Base-by-base conservation (phyloP, 2,329 filamentous ascomycete genomes). In the Cercospora sp. region DNA sequence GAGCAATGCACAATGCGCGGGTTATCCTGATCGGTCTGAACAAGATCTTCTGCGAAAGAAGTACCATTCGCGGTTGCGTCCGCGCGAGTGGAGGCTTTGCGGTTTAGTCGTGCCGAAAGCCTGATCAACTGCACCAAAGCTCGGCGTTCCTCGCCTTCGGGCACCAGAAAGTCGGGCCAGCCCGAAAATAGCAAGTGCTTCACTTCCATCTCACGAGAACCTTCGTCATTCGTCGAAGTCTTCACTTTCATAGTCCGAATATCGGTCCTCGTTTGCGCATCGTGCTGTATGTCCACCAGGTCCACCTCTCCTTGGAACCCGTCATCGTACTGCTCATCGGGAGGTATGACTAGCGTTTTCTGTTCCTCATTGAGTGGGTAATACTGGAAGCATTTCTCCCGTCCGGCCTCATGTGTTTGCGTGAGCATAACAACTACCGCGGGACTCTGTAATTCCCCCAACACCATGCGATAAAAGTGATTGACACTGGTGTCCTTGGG, bases 381-480 rank as follows among this genome's bases (percentile, higher is more conserved):
- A 80, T 99, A 99, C 55, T 90, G 91, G 72, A 87, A 92, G 80
- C 94, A 98, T 80, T 97, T 97, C 79, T 96, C 88, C 75, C 87
- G 83, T 67, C 87, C 86, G 34, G 86, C 85, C 80, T 98, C 94
- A 76, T 91, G 86, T 28, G 93, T 94, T 77, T 93, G 92, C 2
- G 94, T 99, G 70, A 99, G 87, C 92, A 98, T 97, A 66, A 98
- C 90, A 63, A 98, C 90, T 66, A 98, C 92, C 1, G 89, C 93
- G 1, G 81, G 79, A 30, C 76, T 77, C 51, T 70, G 66, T 2
- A 90, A 88, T 57, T 89, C 88, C 28, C 81, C 80, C n/a, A 85
- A 88, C 40, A 97, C 85, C 95, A 99, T 99, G 77, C 95, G 92
- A 92, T 94, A 99, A 72, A 97, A 91, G 77, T 97, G 93, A 72